Conservation (phyloP, 371 early-diverging fungal species). For the Batkoa obscura region DNA sequence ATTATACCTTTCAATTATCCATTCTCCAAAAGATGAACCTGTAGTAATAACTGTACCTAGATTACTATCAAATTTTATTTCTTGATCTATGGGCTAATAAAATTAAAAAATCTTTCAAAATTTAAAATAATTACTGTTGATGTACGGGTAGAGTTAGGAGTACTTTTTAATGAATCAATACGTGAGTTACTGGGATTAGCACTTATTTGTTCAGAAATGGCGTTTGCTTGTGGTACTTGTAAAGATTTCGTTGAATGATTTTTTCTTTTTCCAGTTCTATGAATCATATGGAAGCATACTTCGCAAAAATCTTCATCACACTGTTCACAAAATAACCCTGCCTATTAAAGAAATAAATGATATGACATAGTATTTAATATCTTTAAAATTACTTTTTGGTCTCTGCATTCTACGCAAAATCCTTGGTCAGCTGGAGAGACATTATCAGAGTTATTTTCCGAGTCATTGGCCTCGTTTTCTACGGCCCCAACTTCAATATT, state of each 20-base stretch:
- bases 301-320: conserved; percentile 78
- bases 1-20: conserved; percentile 45
- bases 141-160: not conserved
- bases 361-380: not conserved
- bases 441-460: too few species aligned
- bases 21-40: conserved; percentile 32
- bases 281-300: conserved; percentile 70
- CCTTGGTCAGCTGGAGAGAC: conserved; percentile 19
- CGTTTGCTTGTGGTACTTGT: conserved; percentile 5
- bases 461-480: too few species aligned
- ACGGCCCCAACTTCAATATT: too few species aligned
- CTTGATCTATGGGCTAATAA: not conserved
- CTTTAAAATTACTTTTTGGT: conserved; percentile 27
- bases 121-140: not conserved
- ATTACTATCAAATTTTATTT: not conserved
- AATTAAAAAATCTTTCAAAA: not conserved
- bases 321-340: conserved; percentile 42
- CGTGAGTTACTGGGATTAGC: too few species aligned
- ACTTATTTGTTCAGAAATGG: not conserved
- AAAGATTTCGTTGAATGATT: conserved; percentile 27
- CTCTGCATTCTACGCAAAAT: conserved; percentile 81
- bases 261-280: conserved; percentile 65
- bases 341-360: conserved; percentile 12
- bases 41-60: conserved; percentile 12
- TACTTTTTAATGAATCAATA: not conserved